Conservation (phyloP, 768 basidiomycete species). For the Myochromella boudieri region DNA sequence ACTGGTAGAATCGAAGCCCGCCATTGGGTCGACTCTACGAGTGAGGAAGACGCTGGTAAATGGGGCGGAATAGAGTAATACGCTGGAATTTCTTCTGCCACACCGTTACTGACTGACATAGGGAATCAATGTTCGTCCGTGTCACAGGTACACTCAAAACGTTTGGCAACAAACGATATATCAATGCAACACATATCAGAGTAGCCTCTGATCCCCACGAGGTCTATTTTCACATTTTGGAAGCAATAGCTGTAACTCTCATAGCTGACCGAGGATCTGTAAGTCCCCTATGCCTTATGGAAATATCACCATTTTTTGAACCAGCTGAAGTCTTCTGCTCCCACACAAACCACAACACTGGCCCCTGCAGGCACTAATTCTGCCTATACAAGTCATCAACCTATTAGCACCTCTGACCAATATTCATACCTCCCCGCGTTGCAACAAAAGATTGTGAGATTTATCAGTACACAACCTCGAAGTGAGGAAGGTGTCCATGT, state of each 20-base stretch:
- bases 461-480: slow-evolving; percentile 50
- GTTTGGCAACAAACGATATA: slow-evolving; percentile 78
- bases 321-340: slow-evolving; percentile 29
- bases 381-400: slow-evolving; percentile 41
- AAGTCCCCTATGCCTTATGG: slow-evolving; percentile 21
- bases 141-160: slow-evolving; percentile 80
- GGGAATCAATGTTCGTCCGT: slow-evolving; percentile 77
- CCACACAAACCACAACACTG: slow-evolving; percentile 23
- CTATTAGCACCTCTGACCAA: slow-evolving; percentile 34
- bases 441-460: slow-evolving; percentile 65
- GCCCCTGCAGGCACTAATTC: slow-evolving; percentile 24
- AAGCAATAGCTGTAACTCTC: slow-evolving; percentile 69
- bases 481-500: slow-evolving; percentile 73
- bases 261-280: slow-evolving; percentile 68
- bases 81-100: not conserved
- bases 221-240: slow-evolving; percentile 77
- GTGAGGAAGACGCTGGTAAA: slow-evolving; percentile 52
- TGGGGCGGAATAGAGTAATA: slow-evolving; percentile 47
- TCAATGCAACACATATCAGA: slow-evolving; percentile 77
- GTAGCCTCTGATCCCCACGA: slow-evolving; percentile 71
- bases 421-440: slow-evolving; percentile 58
- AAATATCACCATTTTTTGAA: slow-evolving; percentile 1
- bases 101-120: slow-evolving; percentile 25
- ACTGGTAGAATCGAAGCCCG: slow-evolving; percentile 77
- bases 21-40: slow-evolving; percentile 75